Evolutionary conservation across 169 alveolate species (phyloP), one percentile per base, ranked within the genome.

Genomic region (Eimeria zaria): DNA sequence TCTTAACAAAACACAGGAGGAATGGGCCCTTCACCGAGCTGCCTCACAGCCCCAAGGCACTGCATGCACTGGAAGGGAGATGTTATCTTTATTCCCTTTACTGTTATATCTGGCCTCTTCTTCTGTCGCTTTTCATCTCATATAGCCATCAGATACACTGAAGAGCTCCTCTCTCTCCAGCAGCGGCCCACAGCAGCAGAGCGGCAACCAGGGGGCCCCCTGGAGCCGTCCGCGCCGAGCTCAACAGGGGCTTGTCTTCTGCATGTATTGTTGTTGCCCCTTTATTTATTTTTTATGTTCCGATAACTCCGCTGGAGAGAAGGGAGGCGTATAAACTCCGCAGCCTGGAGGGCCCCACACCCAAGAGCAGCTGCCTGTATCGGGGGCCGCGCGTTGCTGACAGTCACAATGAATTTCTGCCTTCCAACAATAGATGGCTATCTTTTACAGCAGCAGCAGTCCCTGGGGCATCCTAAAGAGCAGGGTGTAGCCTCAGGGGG

Each of bases 21-120:
- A 39, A 73, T 3, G 36, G 11, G 20, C 60, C 39, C 22, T 27
- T 60, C 64, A 27, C 60, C 62, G 33, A 76, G 87, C 62, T 12
- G 87, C 87, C 87, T 76, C 87, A 14, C 87, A 76, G 87, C 87
- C 87, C 87, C 87, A 76, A 76, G 22, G 41, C 74, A n/a, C 22
- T 76, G 87, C 87, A 76, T 76, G 87, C 60, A 20, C 18, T 76
- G 64, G 44, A 41, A 44, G 41, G 4, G n/a, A 27, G 39, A 44
- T 5, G 22, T 41, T 44, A 14, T 1, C 16, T 44, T 76, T 33
- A 44, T 27, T 16, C 51, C n/a, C 24, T 69, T 2, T 7, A 1
- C 0, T 14, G 8, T 14, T 33, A 0, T 64, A n/a, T 73, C 84
- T 44, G 1, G 60, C 9, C 18, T 76, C 60, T n/a, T 76, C 60